Evolutionary conservation across 495 filamentous ascomycete genomes (phyloP).

Genomic region (Penicillium diatomitis): DNA sequence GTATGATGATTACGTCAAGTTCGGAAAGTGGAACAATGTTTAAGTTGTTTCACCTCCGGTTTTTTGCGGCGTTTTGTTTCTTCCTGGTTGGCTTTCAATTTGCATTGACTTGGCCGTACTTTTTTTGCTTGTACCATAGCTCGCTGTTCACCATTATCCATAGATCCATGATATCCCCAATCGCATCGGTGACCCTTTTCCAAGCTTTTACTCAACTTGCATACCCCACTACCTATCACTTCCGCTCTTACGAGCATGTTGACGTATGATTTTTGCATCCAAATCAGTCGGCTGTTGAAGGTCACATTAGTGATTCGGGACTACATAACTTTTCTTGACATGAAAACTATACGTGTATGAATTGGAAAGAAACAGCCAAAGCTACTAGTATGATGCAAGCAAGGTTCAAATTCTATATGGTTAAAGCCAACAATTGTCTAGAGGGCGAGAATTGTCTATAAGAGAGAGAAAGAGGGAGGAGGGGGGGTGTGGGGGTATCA

Average conservation of each 20-base stretch:
- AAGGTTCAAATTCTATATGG: no score
- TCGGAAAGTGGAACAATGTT: slow-evolving; percentile 60
- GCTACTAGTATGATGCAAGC: no score
- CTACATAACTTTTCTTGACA: no score
- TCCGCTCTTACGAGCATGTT: no score
- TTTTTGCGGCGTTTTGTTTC: neutral
- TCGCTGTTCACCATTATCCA: neutral
- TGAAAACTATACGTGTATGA: no score
- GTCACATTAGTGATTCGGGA: no score
- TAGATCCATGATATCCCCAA: slow-evolving; percentile 24
- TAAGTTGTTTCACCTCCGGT: slow-evolving; percentile 8
- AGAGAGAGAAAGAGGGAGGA: neutral
- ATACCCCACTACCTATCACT: no score
- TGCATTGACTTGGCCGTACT: slow-evolving; percentile 3
- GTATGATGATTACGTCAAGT: slow-evolving; percentile 58
- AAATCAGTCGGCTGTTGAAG: no score
- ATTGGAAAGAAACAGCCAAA: no score
- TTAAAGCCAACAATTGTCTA: no score
- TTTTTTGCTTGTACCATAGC: slow-evolving; percentile 2
- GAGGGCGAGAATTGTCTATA: slow-evolving; percentile 2
- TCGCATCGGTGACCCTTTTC: slow-evolving; percentile 13
- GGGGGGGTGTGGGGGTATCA: slow-evolving; percentile 24
- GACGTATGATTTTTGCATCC: no score
- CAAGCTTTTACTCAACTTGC: no score
- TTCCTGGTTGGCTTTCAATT: slow-evolving; percentile 4